Base-by-base conservation (phyloP, 257 asterid species). In the Solanum chaucha region DNA sequence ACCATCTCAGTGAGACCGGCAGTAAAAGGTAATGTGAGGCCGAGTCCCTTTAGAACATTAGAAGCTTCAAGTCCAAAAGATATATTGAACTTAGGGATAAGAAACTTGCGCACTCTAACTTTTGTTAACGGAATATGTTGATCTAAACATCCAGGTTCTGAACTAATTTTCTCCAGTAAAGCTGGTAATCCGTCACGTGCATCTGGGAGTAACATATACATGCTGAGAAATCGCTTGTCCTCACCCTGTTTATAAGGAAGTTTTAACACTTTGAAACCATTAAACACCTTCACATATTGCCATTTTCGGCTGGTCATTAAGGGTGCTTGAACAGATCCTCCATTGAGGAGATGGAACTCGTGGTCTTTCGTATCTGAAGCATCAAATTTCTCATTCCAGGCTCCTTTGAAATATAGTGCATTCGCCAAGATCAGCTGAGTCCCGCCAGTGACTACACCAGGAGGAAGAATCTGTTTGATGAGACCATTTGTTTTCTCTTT, bases 61-160 rank as follows among this genome's bases (percentile, higher is more conserved):
- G 90, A 86, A 86, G 93, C 93, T 87, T 91, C 92, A 55, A 91
- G 87, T 12, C 88, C 90, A 24, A 91, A 89, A 12, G 88, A 70
- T 22, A 91, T 72, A 87, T 87, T 88, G 83, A 89, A 35, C 30
- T 91, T 91, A 24, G 92, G 91, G 40, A 91, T 71, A 28, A 44
- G 87, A 86, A 90, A 90, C 41, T 87, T 6, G 26, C 71, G 85
- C 40, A 91, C 89, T 61, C 26, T 28, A 35, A 88, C 90, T 86
- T 87, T 48, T 51, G 36, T 10, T 51, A 13, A 48, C 8, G 88
- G 89, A 36, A 87, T 11, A 74, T 89, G 90, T 10, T 61, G 87
- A 10, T 89, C 88, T 7, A 88, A 19, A 78, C 87, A 89, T 41
- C 90, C 89, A 13, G 92, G 67, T 81, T 88, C 85, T 22, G 92